Evolutionary conservation across 148 eudicot genomes (phyloP), one percentile per base, ranked within the genome.

Genomic region (Rhododendron ovatum): DNA sequence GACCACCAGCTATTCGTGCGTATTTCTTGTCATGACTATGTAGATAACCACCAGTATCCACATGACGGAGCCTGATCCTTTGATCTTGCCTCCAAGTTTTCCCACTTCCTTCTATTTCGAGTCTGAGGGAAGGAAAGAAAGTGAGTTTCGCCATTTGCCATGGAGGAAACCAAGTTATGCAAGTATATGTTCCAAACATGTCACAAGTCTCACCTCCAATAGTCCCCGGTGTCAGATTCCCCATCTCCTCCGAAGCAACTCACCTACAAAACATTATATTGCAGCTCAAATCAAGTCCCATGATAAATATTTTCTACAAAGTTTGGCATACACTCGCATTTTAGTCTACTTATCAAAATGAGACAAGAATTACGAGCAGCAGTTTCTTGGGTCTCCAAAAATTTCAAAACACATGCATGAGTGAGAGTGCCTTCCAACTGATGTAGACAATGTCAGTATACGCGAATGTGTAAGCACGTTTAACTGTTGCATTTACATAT

Each of bases 1-100:
- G 98, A 61, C 95, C 98, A 10, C 98, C 94, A 57, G 94, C 94
- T 43, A 92, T 91, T 15, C 98, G 94, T 53, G 85, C 84, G 65
- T 91, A 93, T 82, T 91, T 94, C 94, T 93, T 94, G 91, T 93
- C 90, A 82, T 94, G 98, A 86, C 94, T 94, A 88, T 94, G 98
- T 77, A 94, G 86, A 86, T 93, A 94, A 74, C 93, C 98, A 78
- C 91, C 87, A 75, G 98, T 94, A 88, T 94, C 98, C 50, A 93
- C 92, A 50, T 94, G 95, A 37, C 59, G 92, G 86, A 94, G 95
- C 89, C 98, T 89, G 69, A 94, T 57, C 85, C 91, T 90, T 90
- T 94, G 98, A 84, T 94, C 93, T 90, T 94, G 94, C 89, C 88
- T 94, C 95, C 98, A 93, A 35, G 88, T 85, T 80, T 88, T 92